Evolutionary conservation across 2,329 filamentous ascomycete genomes (phyloP).

Genomic region (Mycosphaerella sp.): DNA sequence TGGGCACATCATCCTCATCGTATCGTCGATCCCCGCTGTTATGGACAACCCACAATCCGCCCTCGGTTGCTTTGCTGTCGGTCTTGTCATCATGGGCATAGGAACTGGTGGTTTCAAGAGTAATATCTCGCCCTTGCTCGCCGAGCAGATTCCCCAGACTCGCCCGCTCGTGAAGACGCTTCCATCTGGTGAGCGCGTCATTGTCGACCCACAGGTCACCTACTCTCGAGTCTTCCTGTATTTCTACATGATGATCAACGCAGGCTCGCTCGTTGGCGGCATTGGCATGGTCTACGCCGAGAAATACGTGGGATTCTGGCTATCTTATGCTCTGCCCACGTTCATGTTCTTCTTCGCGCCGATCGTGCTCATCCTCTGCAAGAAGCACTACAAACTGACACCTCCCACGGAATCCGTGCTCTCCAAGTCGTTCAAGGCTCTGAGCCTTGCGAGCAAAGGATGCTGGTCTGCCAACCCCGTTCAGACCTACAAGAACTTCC

Average conservation of each 20-base stretch:
- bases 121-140: constrained; percentile 55
- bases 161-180: constrained; percentile 36
- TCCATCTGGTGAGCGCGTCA: constrained; percentile 40
- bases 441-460: constrained; percentile 53
- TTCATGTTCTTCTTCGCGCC: constrained; percentile 60
- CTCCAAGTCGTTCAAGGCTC: constrained; percentile 58
- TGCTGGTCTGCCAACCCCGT: constrained; percentile 55
- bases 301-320: constrained; percentile 59
- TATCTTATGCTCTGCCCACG: constrained; percentile 56
- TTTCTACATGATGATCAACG: constrained; percentile 67
- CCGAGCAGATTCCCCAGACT: constrained; percentile 41
- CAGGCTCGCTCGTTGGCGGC: constrained; percentile 56
- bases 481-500: constrained; percentile 53
- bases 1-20: constrained; percentile 60
- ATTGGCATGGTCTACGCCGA: constrained; percentile 64
- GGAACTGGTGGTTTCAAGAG: constrained; percentile 77
- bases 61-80: constrained; percentile 58
- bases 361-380: constrained; percentile 44
- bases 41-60: constrained; percentile 51
- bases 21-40: constrained; percentile 57
- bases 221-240: constrained; percentile 49
- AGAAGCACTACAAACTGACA: constrained; percentile 49
- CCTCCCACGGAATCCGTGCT: constrained; percentile 64
- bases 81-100: constrained; percentile 61
- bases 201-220: constrained; percentile 43